Evolutionary conservation across 257 asterid genomes (phyloP), one percentile per base, ranked within the genome.

Genomic region (Verbena officinalis): DNA sequence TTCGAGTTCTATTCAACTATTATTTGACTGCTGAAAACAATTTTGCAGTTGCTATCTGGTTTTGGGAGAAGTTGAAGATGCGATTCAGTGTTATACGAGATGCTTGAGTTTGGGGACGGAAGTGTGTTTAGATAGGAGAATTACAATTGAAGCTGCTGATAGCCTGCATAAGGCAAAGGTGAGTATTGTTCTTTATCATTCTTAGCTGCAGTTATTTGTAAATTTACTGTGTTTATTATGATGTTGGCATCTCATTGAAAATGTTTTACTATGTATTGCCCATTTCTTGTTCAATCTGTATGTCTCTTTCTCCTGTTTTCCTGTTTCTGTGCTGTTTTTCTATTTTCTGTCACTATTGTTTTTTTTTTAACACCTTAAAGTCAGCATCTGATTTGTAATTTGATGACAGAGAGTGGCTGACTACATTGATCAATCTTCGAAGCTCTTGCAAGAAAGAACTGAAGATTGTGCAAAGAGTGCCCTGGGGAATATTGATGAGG

Each of bases 121-220:
- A 55, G 74, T 90, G 55, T 86, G 93, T 84, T 76, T 90, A 58
- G 99, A 90, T 75, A 90, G 99, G 81, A 87, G 87, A 78, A 55
- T 87, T 64, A 75, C 79, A 45, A 76, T 90, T 82, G 99, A 93
- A 69, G 97, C 99, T 69, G 88, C 90, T 42, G 87, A 81, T 73
- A 89, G 97, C 73, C 75, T 86, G 72, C 87, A 82, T 49, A 90
- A 84, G 84, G 88, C 97, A 68, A 86, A 85, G 95, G 98, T 87
- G 75, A 66, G 69, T 30, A 54, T 63, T 64, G 45, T 59, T 23
- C 27, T 33, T 38, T 19, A 12, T 33, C n/a, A 13, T 42, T 58
- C 23, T 43, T 4, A 36, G 21, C 39, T 52, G 17, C 27, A 11
- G 42, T 16, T 31, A 44, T 45, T n/a, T 21, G 55, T 44, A 49